Percentiles rank a stretch among this genome's conserved stretches.
Evolutionary conservation across 345 rosid genomes (phyloP).

Genomic region (Limnanthes douglasii): DNA sequence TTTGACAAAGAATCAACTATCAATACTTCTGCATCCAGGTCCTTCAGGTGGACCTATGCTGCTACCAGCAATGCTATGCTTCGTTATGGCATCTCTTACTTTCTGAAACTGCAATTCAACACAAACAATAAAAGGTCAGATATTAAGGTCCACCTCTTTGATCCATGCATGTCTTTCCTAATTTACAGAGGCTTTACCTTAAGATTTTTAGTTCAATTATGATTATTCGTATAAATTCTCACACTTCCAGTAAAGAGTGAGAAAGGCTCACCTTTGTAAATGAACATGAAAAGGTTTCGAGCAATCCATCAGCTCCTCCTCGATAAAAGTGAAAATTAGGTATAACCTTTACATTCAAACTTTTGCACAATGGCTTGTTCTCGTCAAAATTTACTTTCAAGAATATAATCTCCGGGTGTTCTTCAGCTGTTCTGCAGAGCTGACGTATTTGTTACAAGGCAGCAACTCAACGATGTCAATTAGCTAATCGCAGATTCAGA

Average conservation of each 20-base stretch:
- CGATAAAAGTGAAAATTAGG: constrained; percentile 86
- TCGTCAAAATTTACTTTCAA: constrained; percentile 85
- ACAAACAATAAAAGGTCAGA: background rate
- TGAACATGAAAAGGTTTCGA: constrained; percentile 84
- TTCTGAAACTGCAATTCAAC: constrained; percentile 53
- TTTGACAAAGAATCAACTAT: too few relatives aligned
- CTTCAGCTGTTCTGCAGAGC: constrained; percentile 74
- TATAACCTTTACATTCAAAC: constrained; percentile 73
- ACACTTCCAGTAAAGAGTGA: background rate
- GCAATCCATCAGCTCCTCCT: constrained; percentile 46
- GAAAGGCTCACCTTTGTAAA: constrained; percentile 53
- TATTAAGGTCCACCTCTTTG: background rate
- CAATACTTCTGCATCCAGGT: too few relatives aligned
- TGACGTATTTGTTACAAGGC: constrained; percentile 14
- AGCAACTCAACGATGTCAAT: background rate
- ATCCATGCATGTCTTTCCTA: background rate
- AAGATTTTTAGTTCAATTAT: background rate
- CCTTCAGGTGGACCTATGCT: constrained; percentile 37
- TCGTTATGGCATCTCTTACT: constrained; percentile 60
- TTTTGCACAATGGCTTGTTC: constrained; percentile 84
- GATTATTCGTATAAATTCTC: background rate
- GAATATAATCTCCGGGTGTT: constrained; percentile 61
- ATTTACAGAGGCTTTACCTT: background rate
- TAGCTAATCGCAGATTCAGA: too few relatives aligned
- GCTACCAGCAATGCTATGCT: constrained; percentile 32